A percentile compares a stretch with the other conserved stretches of the same genome.
phyloP scores from a whole-genome alignment of 2,329 filamentous ascomycete genomes.

The Hirsutella thompsonii region DNA sequence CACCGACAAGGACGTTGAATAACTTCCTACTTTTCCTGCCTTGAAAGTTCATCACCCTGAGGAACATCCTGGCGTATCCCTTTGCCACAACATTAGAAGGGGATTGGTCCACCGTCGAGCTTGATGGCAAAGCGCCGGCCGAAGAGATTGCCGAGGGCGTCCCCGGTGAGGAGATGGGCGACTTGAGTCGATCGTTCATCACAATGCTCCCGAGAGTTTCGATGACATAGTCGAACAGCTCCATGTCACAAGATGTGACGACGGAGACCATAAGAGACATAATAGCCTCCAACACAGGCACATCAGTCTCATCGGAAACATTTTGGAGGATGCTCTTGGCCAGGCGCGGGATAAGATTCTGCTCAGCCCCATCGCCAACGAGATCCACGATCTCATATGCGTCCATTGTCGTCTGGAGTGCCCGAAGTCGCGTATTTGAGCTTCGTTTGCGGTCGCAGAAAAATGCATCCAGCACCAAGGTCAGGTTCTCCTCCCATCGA shows the following conservation, averaged over 20 bases:
- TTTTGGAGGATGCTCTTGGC: slow-evolving; percentile 48
- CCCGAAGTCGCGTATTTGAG: slow-evolving; percentile 47
- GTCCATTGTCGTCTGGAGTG: slow-evolving; percentile 47
- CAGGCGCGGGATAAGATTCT: slow-evolving; percentile 43
- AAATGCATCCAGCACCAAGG: slow-evolving; percentile 47
- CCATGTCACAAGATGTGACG: slow-evolving; percentile 43
- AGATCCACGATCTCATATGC: slow-evolving; percentile 46
- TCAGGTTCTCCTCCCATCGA: slow-evolving; percentile 53
- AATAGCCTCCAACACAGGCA: slow-evolving; percentile 49
- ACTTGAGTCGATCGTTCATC: slow-evolving; percentile 31
- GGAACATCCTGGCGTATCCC: slow-evolving; percentile 64
- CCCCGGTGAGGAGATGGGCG: slow-evolving; percentile 22
- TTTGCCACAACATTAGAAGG: slow-evolving; percentile 58
- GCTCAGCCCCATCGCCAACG: slow-evolving; percentile 44
- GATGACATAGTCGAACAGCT: slow-evolving; percentile 46
- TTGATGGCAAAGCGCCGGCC: slow-evolving; percentile 7
- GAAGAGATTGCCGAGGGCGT: slow-evolving; percentile 12
- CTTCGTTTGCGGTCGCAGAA: slow-evolving; percentile 49
- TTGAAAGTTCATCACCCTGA: slow-evolving; percentile 55
- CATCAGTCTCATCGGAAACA: slow-evolving; percentile 50
- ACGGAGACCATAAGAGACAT: slow-evolving; percentile 53
- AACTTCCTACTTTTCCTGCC: slow-evolving; percentile 49
- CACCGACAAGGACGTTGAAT: slow-evolving; percentile 50
- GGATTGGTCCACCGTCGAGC: slow-evolving; percentile 28
- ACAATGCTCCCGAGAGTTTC: slow-evolving; percentile 39